Evolutionary conservation across 257 asterid species (phyloP), one percentile per base, ranked within the genome.

Genomic region (Solanum tacnaense): DNA sequence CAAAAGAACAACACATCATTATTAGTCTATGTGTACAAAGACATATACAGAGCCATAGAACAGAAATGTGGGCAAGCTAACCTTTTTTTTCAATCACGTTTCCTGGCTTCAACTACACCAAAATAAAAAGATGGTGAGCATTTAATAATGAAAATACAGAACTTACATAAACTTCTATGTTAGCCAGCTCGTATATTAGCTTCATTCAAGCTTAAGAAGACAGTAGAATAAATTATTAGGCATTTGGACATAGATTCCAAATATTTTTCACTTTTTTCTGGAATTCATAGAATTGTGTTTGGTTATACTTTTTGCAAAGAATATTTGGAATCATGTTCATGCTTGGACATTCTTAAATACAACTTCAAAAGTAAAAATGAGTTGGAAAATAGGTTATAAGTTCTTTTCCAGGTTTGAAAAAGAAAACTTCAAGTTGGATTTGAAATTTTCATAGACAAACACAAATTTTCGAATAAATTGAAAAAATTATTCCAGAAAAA

Each of bases 71-170:
- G 67, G 83, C 84, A 89, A 90, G 58, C 94, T 87, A 84, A 97
- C 99, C 99, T 97, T 91, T 96, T 92, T 96, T 95, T 88, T 93
- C 94, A 86, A 97, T 95, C 89, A 93, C 95, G 35, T 95, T 96
- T 90, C 99, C 99, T 13, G 96, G 93, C 90, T 92, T 95, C 88
- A 97, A 97, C 99, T 97, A 96, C 93, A 89, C 65, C 89, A 89
- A 86, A 60, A 84, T 67, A 49, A 27, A 27, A 88, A 36, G 84
- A 46, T 16, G 18, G 68, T 81, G 39, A 81, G 85, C 85, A 81
- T 23, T 46, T 36, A 81, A 87, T 39, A 82, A 86, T 88, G 76
- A 89, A 62, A 85, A 70, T 9, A 78, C 25, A 89, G 82, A 84
- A 46, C 75, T 44, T 78, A 87, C 60, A 81, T 27, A 49, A 23